Conservation (phyloP, 2,329 filamentous ascomycete species). For the Hymenotorrendiella dingleyae region DNA sequence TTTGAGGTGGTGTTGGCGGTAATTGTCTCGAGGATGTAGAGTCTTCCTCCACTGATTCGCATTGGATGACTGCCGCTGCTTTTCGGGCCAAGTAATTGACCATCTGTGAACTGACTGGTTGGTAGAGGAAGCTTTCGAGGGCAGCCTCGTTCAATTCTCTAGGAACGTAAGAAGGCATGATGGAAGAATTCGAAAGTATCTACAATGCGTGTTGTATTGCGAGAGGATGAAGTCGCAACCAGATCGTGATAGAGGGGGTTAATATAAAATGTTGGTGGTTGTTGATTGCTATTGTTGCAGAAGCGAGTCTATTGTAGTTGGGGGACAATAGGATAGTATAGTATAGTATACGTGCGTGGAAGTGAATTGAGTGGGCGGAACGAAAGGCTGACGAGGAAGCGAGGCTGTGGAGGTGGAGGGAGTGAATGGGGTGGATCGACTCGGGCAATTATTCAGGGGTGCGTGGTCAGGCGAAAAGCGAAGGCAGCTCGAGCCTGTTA, state of each 20-base stretch:
- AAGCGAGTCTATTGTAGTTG: slow-evolving; percentile 1
- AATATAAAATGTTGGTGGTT: slow-evolving; percentile 3
- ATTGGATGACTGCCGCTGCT: slow-evolving; percentile 72
- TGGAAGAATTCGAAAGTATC: slow-evolving; percentile 2
- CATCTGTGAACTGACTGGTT: slow-evolving; percentile 70
- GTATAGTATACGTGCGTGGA: no score
- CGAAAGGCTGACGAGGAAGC: slow-evolving; percentile 13
- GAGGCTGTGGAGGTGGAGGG: slow-evolving; percentile 7
- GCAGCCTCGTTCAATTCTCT: slow-evolving; percentile 56
- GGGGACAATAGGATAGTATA: slow-evolving; percentile 8
- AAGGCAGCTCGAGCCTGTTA: no score
- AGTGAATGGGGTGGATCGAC: background rate
- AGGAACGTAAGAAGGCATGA: slow-evolving; percentile 14
- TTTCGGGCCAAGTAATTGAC: slow-evolving; percentile 70
- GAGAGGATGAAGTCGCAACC: slow-evolving; percentile 10
- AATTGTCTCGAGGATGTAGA: slow-evolving; percentile 43
- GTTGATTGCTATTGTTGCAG: slow-evolving; percentile 13
- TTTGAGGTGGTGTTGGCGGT: slow-evolving; percentile 38
- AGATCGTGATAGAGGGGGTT: background rate
- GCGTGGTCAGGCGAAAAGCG: slow-evolving; percentile 4
- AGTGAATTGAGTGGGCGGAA: slow-evolving; percentile 5
- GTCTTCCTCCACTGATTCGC: slow-evolving; percentile 61
- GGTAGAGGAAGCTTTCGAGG: slow-evolving; percentile 74
- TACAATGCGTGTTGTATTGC: slow-evolving; percentile 2
- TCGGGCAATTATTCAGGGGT: background rate